These are phyloP conservation scores for Cladosporium sp. DNA, from an alignment of 2,329 filamentous ascomycete species.

Conservation along the genomic window DNA sequence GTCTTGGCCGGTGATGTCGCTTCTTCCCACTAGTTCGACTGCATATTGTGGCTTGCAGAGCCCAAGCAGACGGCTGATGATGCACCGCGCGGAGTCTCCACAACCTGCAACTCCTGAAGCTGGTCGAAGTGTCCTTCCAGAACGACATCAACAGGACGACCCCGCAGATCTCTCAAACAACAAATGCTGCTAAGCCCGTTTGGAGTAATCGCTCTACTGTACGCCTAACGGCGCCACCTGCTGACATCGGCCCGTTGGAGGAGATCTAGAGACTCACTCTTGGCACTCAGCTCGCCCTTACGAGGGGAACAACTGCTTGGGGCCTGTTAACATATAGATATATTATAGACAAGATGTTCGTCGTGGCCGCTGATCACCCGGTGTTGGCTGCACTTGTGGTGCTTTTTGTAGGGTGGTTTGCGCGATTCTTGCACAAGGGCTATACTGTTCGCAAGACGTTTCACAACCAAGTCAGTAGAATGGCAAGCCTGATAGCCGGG, in stretches of 20 bases:
- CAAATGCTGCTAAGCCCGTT: too few species aligned
- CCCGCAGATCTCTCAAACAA: too few species aligned
- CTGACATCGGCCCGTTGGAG: too few species aligned
- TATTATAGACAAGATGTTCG: background rate
- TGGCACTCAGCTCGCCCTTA: too few species aligned
- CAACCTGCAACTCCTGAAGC: background rate
- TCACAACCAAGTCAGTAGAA: background rate
- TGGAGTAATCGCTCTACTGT: too few species aligned
- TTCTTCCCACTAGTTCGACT: background rate
- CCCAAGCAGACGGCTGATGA: background rate
- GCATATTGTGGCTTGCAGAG: background rate
- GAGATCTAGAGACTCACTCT: too few species aligned
- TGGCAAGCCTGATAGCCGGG: background rate
- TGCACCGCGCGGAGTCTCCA: background rate
- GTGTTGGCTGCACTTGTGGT: background rate
- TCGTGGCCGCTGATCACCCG: background rate
- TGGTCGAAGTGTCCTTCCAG: too few species aligned
- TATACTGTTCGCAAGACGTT: slow-evolving; percentile 5
- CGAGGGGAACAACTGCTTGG: too few species aligned
- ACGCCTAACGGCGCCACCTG: too few species aligned
- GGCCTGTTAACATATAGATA: too few species aligned
- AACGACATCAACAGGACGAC: too few species aligned
- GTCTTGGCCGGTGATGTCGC: background rate
- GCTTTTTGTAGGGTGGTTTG: background rate
- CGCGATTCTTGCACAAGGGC: background rate